phyloP scores from a whole-genome alignment of 257 asterid genomes.

The Nicotiana tabacum region DNA sequence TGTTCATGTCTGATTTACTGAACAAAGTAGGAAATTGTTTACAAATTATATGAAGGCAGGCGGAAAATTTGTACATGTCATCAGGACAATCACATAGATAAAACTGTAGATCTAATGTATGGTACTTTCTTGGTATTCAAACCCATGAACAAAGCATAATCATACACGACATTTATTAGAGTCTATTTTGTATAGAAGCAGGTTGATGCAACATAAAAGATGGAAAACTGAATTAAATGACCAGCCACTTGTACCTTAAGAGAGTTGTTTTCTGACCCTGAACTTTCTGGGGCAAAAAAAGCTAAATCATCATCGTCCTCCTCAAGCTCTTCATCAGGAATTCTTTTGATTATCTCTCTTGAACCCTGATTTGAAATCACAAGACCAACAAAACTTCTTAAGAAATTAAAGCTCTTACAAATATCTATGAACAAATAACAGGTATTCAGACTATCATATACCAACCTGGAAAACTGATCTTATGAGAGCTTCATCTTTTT shows the following conservation, averaged over 20 bases:
- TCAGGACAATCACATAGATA: background rate
- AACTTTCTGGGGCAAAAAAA: conserved; percentile 19
- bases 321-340: conserved; percentile 48
- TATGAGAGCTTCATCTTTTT: conserved; percentile 72
- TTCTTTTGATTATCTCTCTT: conserved; percentile 37
- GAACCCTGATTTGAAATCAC: conserved; percentile 33
- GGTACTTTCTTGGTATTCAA: background rate
- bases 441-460: background rate
- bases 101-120: background rate
- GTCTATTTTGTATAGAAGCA: background rate
- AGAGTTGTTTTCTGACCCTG: conserved; percentile 26
- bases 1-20: background rate
- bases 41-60: background rate
- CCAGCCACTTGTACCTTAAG: conserved; percentile 36
- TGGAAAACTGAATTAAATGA: background rate
- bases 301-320: conserved; percentile 25
- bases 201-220: background rate
- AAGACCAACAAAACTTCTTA: background rate
- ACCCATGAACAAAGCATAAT: background rate
- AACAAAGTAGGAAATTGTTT: background rate
- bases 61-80: background rate
- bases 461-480: conserved; percentile 48
- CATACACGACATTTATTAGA: background rate
- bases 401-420: background rate
- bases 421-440: background rate